phyloP scores from a whole-genome alignment of 2,329 filamentous ascomycete genomes.

The Neofusicoccum umdonicola region DNA sequence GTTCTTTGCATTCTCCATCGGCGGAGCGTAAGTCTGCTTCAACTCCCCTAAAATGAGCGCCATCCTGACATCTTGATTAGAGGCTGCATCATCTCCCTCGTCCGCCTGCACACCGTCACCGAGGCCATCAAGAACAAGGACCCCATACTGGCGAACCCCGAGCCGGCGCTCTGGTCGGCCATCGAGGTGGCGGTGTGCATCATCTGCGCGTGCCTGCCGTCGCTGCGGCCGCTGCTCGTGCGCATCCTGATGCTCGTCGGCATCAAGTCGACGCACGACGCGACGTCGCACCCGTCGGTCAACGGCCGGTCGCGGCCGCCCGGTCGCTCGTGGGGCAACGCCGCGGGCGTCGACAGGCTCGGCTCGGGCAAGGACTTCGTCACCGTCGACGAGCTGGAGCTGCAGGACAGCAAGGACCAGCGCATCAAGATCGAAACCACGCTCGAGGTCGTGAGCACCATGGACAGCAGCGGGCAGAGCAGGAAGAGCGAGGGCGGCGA shows the following conservation, averaged over 20 bases:
- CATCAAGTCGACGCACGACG: neutral
- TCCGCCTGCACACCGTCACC: neutral
- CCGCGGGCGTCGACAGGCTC: neutral
- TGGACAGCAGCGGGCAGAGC: neutral
- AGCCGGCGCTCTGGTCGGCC: neutral
- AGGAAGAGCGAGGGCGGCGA: neutral
- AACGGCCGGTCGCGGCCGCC: neutral
- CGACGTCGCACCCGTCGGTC: neutral
- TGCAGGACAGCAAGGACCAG: neutral
- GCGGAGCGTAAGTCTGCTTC: neutral
- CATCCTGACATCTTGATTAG: neutral
- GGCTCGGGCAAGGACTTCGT: neutral
- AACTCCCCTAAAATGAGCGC: neutral
- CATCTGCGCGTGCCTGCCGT: conserved; percentile 27
- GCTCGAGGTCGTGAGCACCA: neutral
- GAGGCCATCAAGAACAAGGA: neutral
- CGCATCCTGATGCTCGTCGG: conserved; percentile 35
- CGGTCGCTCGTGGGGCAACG: neutral
- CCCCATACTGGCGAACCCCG: neutral
- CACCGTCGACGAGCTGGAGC: neutral
- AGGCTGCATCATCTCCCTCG: neutral
- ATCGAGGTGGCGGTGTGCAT: neutral
- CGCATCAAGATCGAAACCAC: neutral
- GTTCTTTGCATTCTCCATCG: neutral
- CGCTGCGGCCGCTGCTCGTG: neutral